phyloP scores from a whole-genome alignment of 2,329 filamentous ascomycete species.

The Phyllachora maydis region DNA sequence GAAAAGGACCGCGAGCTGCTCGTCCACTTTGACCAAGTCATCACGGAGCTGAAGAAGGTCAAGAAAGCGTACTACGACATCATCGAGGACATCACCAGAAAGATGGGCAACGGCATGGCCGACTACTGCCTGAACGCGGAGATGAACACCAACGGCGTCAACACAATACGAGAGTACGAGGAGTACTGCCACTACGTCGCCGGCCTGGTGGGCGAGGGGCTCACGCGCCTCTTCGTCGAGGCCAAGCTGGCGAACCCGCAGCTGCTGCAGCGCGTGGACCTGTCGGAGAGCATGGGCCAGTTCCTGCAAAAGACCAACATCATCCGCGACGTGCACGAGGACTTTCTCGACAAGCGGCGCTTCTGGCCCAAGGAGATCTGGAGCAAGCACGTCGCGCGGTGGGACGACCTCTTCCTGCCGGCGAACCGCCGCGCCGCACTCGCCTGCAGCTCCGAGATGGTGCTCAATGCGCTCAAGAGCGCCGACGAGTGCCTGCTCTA shows the following conservation, averaged over 20 bases:
- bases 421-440: slow-evolving; percentile 60
- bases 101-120: slow-evolving; percentile 98
- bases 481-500: slow-evolving; percentile 94
- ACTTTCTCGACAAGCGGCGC: slow-evolving; percentile 65
- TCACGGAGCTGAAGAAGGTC: slow-evolving; percentile 71
- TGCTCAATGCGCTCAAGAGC: slow-evolving; percentile 71
- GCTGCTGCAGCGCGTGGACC: slow-evolving; percentile 53
- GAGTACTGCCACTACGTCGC: slow-evolving; percentile 96
- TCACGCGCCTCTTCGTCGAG: slow-evolving; percentile 78
- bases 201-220: slow-evolving; percentile 88
- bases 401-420: slow-evolving; percentile 75
- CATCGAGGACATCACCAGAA: slow-evolving; percentile 77
- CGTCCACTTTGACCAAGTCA: slow-evolving; percentile 76
- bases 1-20: slow-evolving; percentile 90
- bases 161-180: slow-evolving; percentile 78
- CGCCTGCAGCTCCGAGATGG: slow-evolving; percentile 82
- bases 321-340: slow-evolving; percentile 85
- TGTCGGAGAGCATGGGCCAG: slow-evolving; percentile 91
- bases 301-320: slow-evolving; percentile 99
- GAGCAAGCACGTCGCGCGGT: slow-evolving; percentile 82
- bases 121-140: slow-evolving; percentile 80
- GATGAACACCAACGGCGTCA: slow-evolving; percentile 58
- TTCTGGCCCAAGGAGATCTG: slow-evolving; percentile 97
- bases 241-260: slow-evolving; percentile 72
- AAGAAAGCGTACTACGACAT: slow-evolving; percentile 70